Percentiles rank a stretch among this genome's conserved stretches.
Conservation (phyloP, 176 grass and related monocot species). For the bread wheat (Triticum aestivum) region IWGSC_CS_RefSeq_v2.1 NC_057796.1:24377829-24378328, state of each 20-base stretch:
- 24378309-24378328: constrained; percentile 11
- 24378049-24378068: background rate
- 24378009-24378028: too few relatives aligned
- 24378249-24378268: background rate
- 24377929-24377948: too few relatives aligned
- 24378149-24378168: constrained; percentile 18
- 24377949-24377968: too few relatives aligned
- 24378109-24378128: constrained; percentile 17
- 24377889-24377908: too few relatives aligned
- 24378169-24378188: constrained; percentile 7
- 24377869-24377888: too few relatives aligned
- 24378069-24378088: constrained; percentile 9
- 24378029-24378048: too few relatives aligned
- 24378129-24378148: constrained; percentile 26
- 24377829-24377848: too few relatives aligned
- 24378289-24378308: background rate
- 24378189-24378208: constrained; percentile 16
- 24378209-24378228: background rate
- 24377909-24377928: too few relatives aligned
- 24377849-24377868: too few relatives aligned
- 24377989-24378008: too few relatives aligned
- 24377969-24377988: too few relatives aligned
- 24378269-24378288: background rate
- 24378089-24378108: constrained; percentile 35
- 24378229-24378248: background rate